These are phyloP conservation scores for Euphrasia arctica DNA, from an alignment of 305 asterid species.

Conservation along the genomic window DNA sequence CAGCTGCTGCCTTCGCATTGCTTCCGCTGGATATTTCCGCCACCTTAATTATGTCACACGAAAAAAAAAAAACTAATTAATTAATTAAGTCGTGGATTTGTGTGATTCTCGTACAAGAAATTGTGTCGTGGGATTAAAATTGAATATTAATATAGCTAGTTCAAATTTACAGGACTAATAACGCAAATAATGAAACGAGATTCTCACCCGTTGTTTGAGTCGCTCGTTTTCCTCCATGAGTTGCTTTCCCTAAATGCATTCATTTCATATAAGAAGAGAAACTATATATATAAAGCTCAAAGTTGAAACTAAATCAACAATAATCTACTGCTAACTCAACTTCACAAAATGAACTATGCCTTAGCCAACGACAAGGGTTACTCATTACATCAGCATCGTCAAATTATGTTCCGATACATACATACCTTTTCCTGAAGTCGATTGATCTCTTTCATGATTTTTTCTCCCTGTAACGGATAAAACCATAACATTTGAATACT, in stretches of 20 bases:
- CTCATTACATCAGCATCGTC: no score
- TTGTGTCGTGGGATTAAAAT: no score
- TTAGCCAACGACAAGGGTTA: no score
- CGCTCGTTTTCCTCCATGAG: slow-evolving; percentile 68
- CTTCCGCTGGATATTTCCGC: slow-evolving; percentile 29
- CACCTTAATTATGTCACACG: slow-evolving; percentile 34
- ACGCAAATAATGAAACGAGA: background rate
- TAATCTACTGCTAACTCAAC: no score
- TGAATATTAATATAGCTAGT: no score
- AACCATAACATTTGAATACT: background rate
- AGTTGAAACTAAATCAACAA: background rate
- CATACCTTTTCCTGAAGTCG: slow-evolving; percentile 71
- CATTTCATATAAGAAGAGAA: background rate
- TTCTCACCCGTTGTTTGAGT: slow-evolving; percentile 52
- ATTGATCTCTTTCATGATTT: slow-evolving; percentile 57
- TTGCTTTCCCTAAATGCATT: slow-evolving; percentile 48
- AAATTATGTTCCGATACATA: background rate
- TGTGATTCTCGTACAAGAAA: no score
- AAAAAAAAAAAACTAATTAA: background rate
- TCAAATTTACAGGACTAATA: no score
- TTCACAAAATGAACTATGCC: no score
- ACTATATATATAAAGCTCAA: background rate
- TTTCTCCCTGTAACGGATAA: slow-evolving; percentile 45
- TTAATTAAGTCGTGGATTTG: background rate
- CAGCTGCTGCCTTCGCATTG: slow-evolving; percentile 23